phyloP scores from a whole-genome alignment of 2,329 filamentous ascomycete genomes.

The Xylariaceae sp. region DNA sequence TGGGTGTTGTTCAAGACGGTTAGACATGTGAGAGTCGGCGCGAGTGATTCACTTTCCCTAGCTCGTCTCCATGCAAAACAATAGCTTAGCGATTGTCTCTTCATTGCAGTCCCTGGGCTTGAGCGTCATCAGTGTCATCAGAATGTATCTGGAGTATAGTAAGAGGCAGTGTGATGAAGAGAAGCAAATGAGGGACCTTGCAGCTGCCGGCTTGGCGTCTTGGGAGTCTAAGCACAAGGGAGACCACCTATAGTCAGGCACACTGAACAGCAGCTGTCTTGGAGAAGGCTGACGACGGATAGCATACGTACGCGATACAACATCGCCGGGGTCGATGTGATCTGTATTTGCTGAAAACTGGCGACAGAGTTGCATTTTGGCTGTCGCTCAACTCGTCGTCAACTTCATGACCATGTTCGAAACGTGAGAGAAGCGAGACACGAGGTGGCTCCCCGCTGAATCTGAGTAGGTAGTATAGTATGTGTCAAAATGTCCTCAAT shows the following conservation, averaged over 20 bases:
- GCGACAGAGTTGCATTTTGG: slow-evolving; percentile 1
- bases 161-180: background rate
- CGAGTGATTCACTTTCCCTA: too few species aligned
- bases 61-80: background rate
- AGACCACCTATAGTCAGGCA: slow-evolving; percentile 2
- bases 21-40: background rate
- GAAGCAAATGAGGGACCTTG: slow-evolving; percentile 12
- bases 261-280: slow-evolving; percentile 1
- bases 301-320: slow-evolving; percentile 4
- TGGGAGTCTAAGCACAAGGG: background rate
- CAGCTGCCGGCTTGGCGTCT: slow-evolving; percentile 11
- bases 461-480: background rate
- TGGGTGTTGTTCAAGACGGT: background rate
- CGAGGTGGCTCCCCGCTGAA: slow-evolving; percentile 8
- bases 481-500: slow-evolving; percentile 10
- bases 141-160: background rate
- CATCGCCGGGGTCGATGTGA: background rate
- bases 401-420: background rate
- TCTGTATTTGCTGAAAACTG: background rate
- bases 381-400: background rate
- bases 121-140: background rate
- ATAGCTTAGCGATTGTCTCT: background rate
- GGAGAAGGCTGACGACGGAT: slow-evolving; percentile 1
- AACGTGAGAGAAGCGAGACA: slow-evolving; percentile 10
- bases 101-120: background rate